phyloP scores from a whole-genome alignment of 306 rosid genomes.

The Purshia tridentata region DNA sequence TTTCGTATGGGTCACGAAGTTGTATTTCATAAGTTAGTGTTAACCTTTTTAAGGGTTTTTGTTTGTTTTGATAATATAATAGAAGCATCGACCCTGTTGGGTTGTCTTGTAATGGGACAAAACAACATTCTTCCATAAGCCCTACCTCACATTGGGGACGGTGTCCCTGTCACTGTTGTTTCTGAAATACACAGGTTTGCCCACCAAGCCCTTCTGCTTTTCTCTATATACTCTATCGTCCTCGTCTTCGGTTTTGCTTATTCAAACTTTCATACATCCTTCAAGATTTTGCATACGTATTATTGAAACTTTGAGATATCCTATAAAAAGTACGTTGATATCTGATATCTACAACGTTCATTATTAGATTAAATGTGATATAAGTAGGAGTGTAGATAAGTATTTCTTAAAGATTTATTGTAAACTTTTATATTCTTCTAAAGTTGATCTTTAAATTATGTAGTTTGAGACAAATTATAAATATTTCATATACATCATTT shows the following conservation, averaged over 20 bases:
- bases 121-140: neutral
- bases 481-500: too few species aligned
- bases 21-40: neutral
- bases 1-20: conserved; percentile 7
- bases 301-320: too few species aligned
- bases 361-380: too few species aligned
- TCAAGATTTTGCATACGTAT: too few species aligned
- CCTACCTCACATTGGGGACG: neutral
- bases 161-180: neutral
- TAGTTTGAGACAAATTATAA: too few species aligned
- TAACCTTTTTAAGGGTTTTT: neutral
- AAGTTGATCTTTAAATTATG: too few species aligned
- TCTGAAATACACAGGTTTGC: neutral
- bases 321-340: too few species aligned
- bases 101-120: conserved; percentile 4
- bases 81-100: neutral
- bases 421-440: too few species aligned
- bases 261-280: neutral
- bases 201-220: neutral
- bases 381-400: too few species aligned
- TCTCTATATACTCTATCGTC: neutral
- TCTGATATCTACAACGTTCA: too few species aligned
- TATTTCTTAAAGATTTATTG: too few species aligned
- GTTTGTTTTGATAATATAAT: too few species aligned
- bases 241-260: neutral